Evolutionary conservation across 441 rosid genomes (phyloP), one percentile per base, ranked within the genome.

Genomic region (Erodium moschatum): DNA sequence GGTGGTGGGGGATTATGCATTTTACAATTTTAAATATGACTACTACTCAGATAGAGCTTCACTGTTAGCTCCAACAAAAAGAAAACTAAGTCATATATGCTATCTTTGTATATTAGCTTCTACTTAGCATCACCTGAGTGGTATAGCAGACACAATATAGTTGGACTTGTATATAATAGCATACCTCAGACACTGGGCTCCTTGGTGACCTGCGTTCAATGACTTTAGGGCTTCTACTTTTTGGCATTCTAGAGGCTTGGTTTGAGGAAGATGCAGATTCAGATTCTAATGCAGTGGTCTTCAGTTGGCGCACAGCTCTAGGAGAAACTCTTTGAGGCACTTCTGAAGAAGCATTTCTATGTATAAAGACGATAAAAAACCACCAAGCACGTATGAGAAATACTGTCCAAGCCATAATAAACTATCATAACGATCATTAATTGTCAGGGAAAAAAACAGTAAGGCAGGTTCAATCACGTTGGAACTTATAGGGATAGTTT

Each of bases 131-230:
- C 27, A 58, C 8, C 13, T 58, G 63, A 20, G 13, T 18, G 63
- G 63, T 4, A 58, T 58, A 19, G 63, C 7, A 58, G 63, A 58
- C 19, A 9, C 63, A 20, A 19, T 58, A 58, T 27, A 8, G 63
- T 58, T 58, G 27, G 29, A 58, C 63, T 15, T 46, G 29, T 2
- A 29, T 63, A 24, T 63, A 31, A 27, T 63, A 12, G 29, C 13
- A 35, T 86, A 94, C 98, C 97, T 91, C 98, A 69, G 80, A 77
- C 35, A 72, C 83, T 15, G 89, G 86, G 52, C 86, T 88, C 70
- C 82, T 75, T 50, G 91, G 95, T 21, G 96, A 87, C 65, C 79
- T 87, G 40, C 93, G 93, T 20, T 87, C 97, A 76, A 75, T 29
- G 44, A 93, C 85, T 79, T 82, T 89, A 20, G 96, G 92, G 74